Conservation (phyloP, 2,329 filamentous ascomycete genomes). For the Aspergillus latus region DNA sequence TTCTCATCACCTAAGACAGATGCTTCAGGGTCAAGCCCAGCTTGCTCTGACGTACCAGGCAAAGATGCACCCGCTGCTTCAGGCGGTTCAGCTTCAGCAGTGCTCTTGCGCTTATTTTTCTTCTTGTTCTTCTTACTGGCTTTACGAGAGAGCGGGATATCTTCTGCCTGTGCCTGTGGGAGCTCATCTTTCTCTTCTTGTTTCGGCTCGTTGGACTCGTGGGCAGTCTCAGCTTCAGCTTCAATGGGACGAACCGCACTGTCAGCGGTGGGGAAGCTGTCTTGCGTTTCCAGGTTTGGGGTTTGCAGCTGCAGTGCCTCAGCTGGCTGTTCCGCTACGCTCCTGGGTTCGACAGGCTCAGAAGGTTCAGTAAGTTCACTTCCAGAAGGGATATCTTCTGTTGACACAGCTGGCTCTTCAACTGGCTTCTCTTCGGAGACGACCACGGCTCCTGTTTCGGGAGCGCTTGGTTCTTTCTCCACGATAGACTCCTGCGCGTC, state of each 20-base stretch:
- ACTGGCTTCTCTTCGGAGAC: not conserved
- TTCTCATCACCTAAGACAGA: constrained; percentile 20
- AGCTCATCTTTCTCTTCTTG: constrained; percentile 5
- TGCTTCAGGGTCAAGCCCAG: not conserved
- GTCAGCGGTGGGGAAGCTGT: not conserved
- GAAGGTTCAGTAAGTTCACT: not conserved
- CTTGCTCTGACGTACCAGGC: constrained; percentile 3
- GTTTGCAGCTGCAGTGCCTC: not conserved
- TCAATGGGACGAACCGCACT: not conserved
- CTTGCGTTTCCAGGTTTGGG: not conserved
- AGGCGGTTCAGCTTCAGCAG: not conserved
- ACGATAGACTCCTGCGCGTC: not conserved
- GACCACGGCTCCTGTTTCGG: not conserved
- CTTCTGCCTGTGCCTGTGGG: constrained; percentile 3
- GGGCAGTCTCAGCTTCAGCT: not conserved
- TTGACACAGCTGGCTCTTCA: too few relatives aligned
- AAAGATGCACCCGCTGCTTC: constrained; percentile 9
- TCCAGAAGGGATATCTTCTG: too few relatives aligned
- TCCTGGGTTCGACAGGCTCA: not conserved
- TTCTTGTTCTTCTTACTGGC: constrained; percentile 26
- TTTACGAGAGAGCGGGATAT: constrained; percentile 18
- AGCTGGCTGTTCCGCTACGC: not conserved
- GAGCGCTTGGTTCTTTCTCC: not conserved
- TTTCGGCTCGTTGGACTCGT: not conserved
- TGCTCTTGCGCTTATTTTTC: constrained; percentile 21